Conservation (phyloP, 163 green algal genomes). For the Chloromonas sp. region DNA sequence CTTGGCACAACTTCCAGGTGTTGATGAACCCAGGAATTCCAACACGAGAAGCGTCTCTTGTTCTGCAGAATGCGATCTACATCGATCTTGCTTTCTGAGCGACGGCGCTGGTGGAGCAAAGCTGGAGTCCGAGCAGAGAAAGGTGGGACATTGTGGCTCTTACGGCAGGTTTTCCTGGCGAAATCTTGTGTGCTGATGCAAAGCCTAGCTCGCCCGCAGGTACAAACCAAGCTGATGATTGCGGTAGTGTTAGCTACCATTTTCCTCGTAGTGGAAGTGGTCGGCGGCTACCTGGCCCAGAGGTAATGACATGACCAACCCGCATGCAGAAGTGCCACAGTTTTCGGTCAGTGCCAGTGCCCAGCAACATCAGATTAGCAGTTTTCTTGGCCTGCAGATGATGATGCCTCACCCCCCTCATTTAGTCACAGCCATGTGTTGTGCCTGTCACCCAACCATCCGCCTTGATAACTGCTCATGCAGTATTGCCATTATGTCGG, state of each 20-base stretch:
- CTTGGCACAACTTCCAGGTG: no score
- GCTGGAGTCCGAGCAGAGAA: neutral
- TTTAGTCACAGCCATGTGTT: no score
- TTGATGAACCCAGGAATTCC: no score
- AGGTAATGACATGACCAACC: slow-evolving; percentile 30
- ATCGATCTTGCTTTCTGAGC: neutral
- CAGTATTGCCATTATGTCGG: slow-evolving; percentile 92
- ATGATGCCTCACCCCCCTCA: no score
- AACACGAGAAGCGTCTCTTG: neutral
- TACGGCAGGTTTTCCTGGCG: neutral
- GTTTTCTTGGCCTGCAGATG: no score
- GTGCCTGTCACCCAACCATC: no score
- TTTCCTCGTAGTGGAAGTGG: slow-evolving; percentile 79
- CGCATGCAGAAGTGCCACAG: no score
- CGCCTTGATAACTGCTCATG: neutral
- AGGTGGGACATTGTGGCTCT: neutral
- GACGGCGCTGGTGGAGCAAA: neutral
- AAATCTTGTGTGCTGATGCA: neutral
- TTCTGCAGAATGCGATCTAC: neutral
- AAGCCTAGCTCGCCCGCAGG: slow-evolving; percentile 26
- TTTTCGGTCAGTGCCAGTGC: no score
- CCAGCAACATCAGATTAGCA: no score
- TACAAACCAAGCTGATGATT: slow-evolving; percentile 67
- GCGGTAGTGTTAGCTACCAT: slow-evolving; percentile 65
- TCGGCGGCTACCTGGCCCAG: slow-evolving; percentile 65